Percentiles rank a stretch among this genome's conserved stretches.
Evolutionary conservation across 2,329 filamentous ascomycete genomes (phyloP).

Genomic region (Apiospora sp.): DNA sequence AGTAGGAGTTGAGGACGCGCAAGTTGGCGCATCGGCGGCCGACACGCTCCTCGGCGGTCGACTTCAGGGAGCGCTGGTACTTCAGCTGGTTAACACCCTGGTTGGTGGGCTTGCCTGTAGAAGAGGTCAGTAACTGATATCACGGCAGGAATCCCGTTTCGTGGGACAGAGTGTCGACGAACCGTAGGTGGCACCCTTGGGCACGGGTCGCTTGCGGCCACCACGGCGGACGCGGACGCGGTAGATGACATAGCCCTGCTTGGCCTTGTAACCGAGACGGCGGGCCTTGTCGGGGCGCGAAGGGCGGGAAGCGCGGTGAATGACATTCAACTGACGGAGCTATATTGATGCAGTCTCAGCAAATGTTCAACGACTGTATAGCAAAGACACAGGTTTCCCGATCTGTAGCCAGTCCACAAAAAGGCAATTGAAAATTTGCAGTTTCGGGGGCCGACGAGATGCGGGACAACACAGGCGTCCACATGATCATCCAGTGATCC

Average conservation of each 20-base stretch:
- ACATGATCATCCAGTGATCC: slow-evolving; percentile 42
- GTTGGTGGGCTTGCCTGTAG: slow-evolving; percentile 98
- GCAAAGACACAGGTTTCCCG: slow-evolving; percentile 61
- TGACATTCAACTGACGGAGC: slow-evolving; percentile 99
- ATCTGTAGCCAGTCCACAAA: slow-evolving; percentile 18
- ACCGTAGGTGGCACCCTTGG: slow-evolving; percentile 99
- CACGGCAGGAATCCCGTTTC: not conserved
- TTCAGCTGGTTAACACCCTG: slow-evolving; percentile 99
- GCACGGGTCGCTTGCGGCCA: slow-evolving; percentile 95
- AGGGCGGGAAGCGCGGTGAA: slow-evolving; percentile 98
- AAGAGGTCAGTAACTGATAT: slow-evolving; percentile 30
- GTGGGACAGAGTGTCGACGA: slow-evolving; percentile 48
- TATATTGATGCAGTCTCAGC: slow-evolving; percentile 99
- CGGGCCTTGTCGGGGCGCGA: slow-evolving; percentile 99
- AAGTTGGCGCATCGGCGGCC: slow-evolving; percentile 98
- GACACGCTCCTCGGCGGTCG: slow-evolving; percentile 99
- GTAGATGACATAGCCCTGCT: slow-evolving; percentile 99
- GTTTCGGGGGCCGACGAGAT: slow-evolving; percentile 16
- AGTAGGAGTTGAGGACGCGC: slow-evolving; percentile 99
- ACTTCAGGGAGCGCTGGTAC: slow-evolving; percentile 98
- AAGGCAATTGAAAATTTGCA: not conserved
- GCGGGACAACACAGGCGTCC: slow-evolving; percentile 44
- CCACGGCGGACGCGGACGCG: slow-evolving; percentile 97
- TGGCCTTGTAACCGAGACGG: slow-evolving; percentile 99
- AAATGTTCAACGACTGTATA: slow-evolving; percentile 99